These are phyloP conservation scores for Trametes gibbosa DNA, from an alignment of 768 basidiomycete species.

Conservation along the genomic window DNA sequence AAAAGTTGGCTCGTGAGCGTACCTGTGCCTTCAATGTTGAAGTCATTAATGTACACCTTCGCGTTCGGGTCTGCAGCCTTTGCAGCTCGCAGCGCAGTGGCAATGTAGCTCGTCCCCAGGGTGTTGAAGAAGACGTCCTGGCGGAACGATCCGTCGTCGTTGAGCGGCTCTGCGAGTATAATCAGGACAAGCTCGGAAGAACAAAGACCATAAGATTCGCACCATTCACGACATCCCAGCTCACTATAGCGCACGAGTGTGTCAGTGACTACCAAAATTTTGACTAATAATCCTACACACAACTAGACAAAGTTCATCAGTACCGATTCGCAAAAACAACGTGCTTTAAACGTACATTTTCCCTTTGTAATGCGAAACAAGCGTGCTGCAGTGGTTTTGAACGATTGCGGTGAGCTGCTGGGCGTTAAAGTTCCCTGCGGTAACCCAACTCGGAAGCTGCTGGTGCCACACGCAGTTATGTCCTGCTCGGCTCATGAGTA, in stretches of 20 bases:
- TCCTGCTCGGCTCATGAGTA: constrained; percentile 7
- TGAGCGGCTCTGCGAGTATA: constrained; percentile 41
- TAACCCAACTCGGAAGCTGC: constrained; percentile 51
- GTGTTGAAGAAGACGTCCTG: constrained; percentile 53
- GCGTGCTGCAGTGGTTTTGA: constrained; percentile 46
- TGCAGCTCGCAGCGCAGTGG: constrained; percentile 49
- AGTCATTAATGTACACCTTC: constrained; percentile 52
- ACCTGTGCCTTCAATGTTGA: constrained; percentile 38
- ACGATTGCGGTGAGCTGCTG: constrained; percentile 43
- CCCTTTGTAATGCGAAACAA: constrained; percentile 53
- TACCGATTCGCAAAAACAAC: background rate
- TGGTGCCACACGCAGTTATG: constrained; percentile 48
- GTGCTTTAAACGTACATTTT: constrained; percentile 36
- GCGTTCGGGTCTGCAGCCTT: constrained; percentile 51
- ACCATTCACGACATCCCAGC: constrained; percentile 54
- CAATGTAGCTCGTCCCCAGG: constrained; percentile 47
- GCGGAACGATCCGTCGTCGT: constrained; percentile 58
- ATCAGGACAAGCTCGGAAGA: background rate
- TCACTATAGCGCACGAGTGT: constrained; percentile 27
- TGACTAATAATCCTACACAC: background rate
- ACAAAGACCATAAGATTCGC: background rate
- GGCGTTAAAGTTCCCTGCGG: constrained; percentile 40
- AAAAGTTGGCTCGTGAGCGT: constrained; percentile 8
- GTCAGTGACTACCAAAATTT: background rate
- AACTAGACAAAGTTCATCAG: background rate